Percentiles rank a stretch among this genome's conserved stretches.
Evolutionary conservation across 2,329 filamentous ascomycete genomes (phyloP).

Genomic region (Elsinoe batatas): DNA sequence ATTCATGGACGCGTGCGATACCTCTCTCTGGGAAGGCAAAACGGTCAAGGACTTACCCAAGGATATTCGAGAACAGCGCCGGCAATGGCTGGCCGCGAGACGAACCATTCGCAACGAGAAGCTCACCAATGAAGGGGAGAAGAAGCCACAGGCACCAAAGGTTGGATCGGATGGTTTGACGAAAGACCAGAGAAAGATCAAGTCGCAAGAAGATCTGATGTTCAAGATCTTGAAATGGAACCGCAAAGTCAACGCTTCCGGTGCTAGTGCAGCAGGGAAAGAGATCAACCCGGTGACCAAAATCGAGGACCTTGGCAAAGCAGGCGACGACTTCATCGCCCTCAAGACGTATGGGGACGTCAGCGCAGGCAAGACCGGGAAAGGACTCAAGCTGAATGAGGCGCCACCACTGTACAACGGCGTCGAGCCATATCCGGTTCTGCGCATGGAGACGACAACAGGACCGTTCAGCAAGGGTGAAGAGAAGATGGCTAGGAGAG

Average conservation of each 20-base stretch:
- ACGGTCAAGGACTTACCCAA: conserved; percentile 17
- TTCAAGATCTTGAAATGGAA: conserved; percentile 15
- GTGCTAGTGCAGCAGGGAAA: neutral
- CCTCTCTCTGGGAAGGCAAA: conserved; percentile 18
- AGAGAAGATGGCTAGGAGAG: conserved; percentile 15
- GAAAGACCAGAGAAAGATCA: conserved; percentile 14
- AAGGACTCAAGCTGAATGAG: neutral
- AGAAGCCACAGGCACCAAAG: neutral
- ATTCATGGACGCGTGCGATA: conserved; percentile 16
- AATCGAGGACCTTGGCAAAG: neutral
- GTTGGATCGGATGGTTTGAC: neutral
- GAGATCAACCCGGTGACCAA: conserved; percentile 11
- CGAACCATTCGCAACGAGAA: conserved; percentile 4
- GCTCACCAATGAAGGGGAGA: neutral
- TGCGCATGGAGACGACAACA: conserved; percentile 10
- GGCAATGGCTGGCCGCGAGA: conserved; percentile 16
- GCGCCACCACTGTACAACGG: conserved; percentile 9
- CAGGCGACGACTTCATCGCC: neutral
- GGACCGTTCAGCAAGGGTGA: conserved; percentile 16
- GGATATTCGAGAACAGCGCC: conserved; percentile 18
- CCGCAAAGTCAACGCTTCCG: conserved; percentile 6
- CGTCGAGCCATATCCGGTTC: conserved; percentile 14
- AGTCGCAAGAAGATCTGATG: conserved; percentile 14
- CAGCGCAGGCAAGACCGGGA: neutral
- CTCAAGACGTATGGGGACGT: neutral